Evolutionary conservation across 371 early-diverging fungal species (phyloP).

Genomic region (Mucor racemosus): DNA sequence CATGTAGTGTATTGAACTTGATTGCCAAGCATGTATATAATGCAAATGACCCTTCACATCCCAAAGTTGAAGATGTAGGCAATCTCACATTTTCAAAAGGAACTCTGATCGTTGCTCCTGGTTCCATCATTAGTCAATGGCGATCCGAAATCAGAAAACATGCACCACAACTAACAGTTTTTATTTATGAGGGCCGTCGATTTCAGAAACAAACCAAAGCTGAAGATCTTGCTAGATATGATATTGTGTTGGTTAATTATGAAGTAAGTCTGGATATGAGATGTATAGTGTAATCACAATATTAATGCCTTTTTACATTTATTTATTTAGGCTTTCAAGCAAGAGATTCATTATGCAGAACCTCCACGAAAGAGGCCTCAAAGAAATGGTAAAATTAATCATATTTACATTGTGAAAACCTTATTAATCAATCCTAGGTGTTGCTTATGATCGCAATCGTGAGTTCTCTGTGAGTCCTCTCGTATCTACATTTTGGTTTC

Average conservation of each 20-base stretch:
- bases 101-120: slow-evolving; percentile 71
- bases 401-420: too few relatives aligned
- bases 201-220: slow-evolving; percentile 18
- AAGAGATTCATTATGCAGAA: slow-evolving; percentile 57
- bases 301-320: too few relatives aligned
- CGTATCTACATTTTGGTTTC: slow-evolving; percentile 62
- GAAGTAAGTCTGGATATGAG: slow-evolving; percentile 24
- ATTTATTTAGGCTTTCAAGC: slow-evolving; percentile 38
- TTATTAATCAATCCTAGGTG: neutral
- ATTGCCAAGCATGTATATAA: slow-evolving; percentile 39
- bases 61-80: neutral
- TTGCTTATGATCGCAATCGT: slow-evolving; percentile 12
- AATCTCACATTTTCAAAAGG: slow-evolving; percentile 33
- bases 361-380: slow-evolving; percentile 32
- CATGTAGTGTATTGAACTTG: slow-evolving; percentile 53
- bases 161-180: slow-evolving; percentile 46
- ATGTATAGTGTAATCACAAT: neutral
- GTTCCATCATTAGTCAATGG: slow-evolving; percentile 70
- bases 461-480: slow-evolving; percentile 51
- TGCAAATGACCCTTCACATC: slow-evolving; percentile 12
- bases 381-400: slow-evolving; percentile 23
- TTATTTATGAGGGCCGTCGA: slow-evolving; percentile 32
- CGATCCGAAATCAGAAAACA: slow-evolving; percentile 57
- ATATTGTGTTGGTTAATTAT: slow-evolving; percentile 67
- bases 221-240: slow-evolving; percentile 44